Conservation (phyloP, 2,329 filamentous ascomycete genomes). For the Knufia fluminis region DNA sequence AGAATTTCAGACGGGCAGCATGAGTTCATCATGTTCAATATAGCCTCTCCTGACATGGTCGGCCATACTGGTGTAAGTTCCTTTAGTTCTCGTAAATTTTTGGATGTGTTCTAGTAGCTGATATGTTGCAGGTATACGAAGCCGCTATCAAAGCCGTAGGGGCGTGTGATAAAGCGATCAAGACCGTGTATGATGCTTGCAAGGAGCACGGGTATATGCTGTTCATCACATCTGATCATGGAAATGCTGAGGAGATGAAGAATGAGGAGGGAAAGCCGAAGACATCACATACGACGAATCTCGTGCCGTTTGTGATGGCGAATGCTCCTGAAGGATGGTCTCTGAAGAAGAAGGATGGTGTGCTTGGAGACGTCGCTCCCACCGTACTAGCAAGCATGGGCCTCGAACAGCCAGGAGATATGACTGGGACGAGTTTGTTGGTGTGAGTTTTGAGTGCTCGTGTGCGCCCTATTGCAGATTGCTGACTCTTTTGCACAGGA, state of each 20-base stretch:
- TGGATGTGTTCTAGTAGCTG: no score
- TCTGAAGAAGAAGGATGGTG: conserved; percentile 72
- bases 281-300: conserved; percentile 96
- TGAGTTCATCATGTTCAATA: conserved; percentile 99
- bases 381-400: conserved; percentile 88
- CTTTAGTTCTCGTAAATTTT: not conserved
- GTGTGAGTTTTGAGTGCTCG: conserved; percentile 32
- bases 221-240: conserved; percentile 94
- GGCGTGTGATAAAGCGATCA: conserved; percentile 89
- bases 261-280: conserved; percentile 92
- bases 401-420: conserved; percentile 77
- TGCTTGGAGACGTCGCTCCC: conserved; percentile 96
- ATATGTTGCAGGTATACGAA: conserved; percentile 61
- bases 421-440: conserved; percentile 79
- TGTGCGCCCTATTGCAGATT: not conserved
- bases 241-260: conserved; percentile 99
- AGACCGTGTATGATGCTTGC: conserved; percentile 83
- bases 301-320: conserved; percentile 95
- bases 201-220: conserved; percentile 87
- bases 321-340: conserved; percentile 87
- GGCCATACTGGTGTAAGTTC: conserved; percentile 60
- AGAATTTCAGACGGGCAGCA: conserved; percentile 75
- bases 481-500: conserved; percentile 28
- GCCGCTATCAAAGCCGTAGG: conserved; percentile 77
- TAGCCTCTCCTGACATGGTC: conserved; percentile 98